These are phyloP conservation scores for Colletotrichum eremochloae DNA, from an alignment of 2,329 filamentous ascomycete genomes.

Conservation along the genomic window DNA sequence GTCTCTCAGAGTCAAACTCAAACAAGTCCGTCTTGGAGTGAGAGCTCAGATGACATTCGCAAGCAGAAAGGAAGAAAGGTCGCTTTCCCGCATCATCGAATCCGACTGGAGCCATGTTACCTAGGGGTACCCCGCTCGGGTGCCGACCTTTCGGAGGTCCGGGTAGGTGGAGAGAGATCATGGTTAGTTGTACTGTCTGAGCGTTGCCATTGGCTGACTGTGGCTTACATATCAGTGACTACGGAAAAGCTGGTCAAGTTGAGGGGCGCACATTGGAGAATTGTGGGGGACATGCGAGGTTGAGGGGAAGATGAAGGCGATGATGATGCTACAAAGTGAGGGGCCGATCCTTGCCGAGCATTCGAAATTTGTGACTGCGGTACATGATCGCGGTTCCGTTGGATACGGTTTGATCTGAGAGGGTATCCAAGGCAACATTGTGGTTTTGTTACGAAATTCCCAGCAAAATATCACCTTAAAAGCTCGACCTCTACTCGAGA, in stretches of 20 bases:
- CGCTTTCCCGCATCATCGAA: constrained; percentile 17
- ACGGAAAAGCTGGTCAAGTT: constrained; percentile 12
- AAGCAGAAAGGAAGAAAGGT: not conserved
- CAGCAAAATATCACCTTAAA: no score
- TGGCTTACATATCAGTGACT: not conserved
- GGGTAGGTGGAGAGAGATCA: constrained; percentile 16
- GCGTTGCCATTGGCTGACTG: not conserved
- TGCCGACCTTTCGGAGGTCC: constrained; percentile 38
- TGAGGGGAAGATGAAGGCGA: not conserved
- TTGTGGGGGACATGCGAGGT: constrained; percentile 19
- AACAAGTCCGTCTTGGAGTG: not conserved
- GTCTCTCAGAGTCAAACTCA: constrained; percentile 2
- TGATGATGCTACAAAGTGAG: constrained; percentile 20
- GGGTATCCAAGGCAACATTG: not conserved
- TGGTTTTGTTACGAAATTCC: no score
- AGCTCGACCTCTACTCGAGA: not conserved
- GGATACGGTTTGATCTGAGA: not conserved
- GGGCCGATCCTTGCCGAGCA: constrained; percentile 27
- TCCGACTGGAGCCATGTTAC: constrained; percentile 14
- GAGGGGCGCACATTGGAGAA: not conserved
- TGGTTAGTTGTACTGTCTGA: not conserved
- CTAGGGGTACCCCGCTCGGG: constrained; percentile 19
- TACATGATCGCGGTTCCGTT: constrained; percentile 14
- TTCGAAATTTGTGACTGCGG: not conserved
- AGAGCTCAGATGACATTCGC: constrained; percentile 25